Base-by-base conservation (phyloP, 2,329 filamentous ascomycete genomes). In the Lecanicillium sp. region DNA sequence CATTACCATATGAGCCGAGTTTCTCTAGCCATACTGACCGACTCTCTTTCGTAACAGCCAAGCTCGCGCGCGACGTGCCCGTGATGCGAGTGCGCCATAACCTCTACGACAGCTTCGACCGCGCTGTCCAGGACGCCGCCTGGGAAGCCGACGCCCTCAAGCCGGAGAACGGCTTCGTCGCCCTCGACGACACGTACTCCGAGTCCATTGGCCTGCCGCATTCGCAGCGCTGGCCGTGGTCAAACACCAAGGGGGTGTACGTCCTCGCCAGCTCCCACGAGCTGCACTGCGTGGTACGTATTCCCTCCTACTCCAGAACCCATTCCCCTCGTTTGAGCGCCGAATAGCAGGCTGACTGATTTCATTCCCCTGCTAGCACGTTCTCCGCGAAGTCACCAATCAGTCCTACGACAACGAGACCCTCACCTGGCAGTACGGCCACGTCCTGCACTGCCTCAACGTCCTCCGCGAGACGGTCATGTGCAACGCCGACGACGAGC, bases 181-280 rank as follows among this genome's bases (percentile, higher is more conserved):
- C 32, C 14, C 17, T 35, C 12, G 8, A 35, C 5, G 32, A 35
- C 32, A 15, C 14, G 6, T 35, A 35, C n/a, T 9, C 32, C 14
- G 32, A 35, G 7, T 35, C 32, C 6, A 35, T 35, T 6, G 32
- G 32, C 5, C 32, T 35, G 14, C 32, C 32, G 17, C 32, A n/a
- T 35, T 35, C 32, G 32, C 6, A 7, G 17, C 7, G 32, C 8
- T 35, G 8, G 32, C 32, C 32, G 7, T 35, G 32, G 32, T 6
- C 14, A 6, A n/a, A 35, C 8, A 15, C 7, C 32, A 35, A 35
- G 14, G 32, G 32, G 5, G 17, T 35, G 6, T 35, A 35, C 32
- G 32, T 35, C 39, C 50, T 50, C 52, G 40, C 52, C 35, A 44
- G 29, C 35, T 15, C 50, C 45, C 46, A 48, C 39, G 43, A 44